Evolutionary conservation across 768 basidiomycete genomes (phyloP).

Genomic region (Suillus alpinus): DNA sequence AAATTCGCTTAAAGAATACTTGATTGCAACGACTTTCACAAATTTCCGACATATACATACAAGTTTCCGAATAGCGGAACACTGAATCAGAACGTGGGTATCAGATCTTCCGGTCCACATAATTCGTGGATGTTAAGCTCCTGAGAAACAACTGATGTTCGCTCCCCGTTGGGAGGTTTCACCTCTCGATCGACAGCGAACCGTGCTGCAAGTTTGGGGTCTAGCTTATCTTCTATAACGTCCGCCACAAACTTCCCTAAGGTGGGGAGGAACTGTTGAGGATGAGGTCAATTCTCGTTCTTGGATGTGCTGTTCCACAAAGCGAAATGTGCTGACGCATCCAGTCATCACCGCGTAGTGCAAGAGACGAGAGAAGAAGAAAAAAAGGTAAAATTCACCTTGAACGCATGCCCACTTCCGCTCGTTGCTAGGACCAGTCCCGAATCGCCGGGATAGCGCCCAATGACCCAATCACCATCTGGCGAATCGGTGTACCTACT

Average conservation of each 20-base stretch:
- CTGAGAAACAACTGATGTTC: constrained; percentile 12
- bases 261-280: constrained; percentile 78
- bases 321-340: neutral
- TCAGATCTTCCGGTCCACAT: constrained; percentile 47
- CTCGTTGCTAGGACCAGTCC: constrained; percentile 80
- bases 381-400: constrained; percentile 42
- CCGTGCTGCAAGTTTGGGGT: constrained; percentile 46
- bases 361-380: neutral
- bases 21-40: no score
- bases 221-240: constrained; percentile 62
- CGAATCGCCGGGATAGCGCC: constrained; percentile 56
- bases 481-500: constrained; percentile 86
- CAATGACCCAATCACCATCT: constrained; percentile 88
- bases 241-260: constrained; percentile 77
- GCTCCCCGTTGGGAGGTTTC: constrained; percentile 17
- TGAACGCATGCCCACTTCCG: constrained; percentile 87
- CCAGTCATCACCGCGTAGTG: neutral
- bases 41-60: neutral
- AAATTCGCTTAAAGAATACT: no score
- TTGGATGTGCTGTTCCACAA: neutral
- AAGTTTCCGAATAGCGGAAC: neutral
- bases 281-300: neutral
- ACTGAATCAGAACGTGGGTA: neutral
- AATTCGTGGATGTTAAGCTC: constrained; percentile 49
- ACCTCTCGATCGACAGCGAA: constrained; percentile 59